Percentiles rank a stretch among this genome's conserved stretches.
These are phyloP conservation scores for Phytophthora sansomeana DNA, from an alignment of 352 stramenopile genomes.

Conservation along the genomic window DNA sequence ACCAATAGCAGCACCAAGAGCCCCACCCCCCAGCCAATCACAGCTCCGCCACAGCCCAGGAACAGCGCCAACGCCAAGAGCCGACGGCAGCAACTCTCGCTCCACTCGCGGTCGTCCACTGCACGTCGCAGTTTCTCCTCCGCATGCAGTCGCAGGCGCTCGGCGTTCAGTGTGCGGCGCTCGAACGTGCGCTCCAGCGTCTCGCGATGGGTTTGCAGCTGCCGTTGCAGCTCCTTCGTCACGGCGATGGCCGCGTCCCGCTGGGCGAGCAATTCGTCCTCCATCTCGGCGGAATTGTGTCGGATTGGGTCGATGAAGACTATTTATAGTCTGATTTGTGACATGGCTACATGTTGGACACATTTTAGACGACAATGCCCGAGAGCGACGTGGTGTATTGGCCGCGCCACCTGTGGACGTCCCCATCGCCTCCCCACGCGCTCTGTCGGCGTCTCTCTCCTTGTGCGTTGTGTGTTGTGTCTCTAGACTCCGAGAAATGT, in stretches of 20 bases:
- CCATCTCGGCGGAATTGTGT: slow-evolving; percentile 43
- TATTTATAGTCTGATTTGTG: no score
- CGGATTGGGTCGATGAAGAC: no score
- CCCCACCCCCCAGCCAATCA: slow-evolving; percentile 60
- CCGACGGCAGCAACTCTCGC: slow-evolving; percentile 51
- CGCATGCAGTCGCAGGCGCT: slow-evolving; percentile 71
- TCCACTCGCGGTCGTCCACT: slow-evolving; percentile 59
- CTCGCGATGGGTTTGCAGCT: slow-evolving; percentile 61
- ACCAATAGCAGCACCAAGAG: slow-evolving; percentile 61
- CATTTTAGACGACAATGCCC: no score
- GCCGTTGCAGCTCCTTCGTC: slow-evolving; percentile 74
- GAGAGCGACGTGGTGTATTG: slow-evolving; percentile 52
- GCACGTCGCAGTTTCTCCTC: slow-evolving; percentile 60
- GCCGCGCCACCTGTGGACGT: slow-evolving; percentile 41
- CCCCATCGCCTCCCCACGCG: slow-evolving; percentile 1
- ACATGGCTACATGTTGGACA: no score
- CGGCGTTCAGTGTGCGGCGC: slow-evolving; percentile 71
- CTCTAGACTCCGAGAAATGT: slow-evolving; percentile 13
- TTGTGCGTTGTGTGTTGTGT: slow-evolving; percentile 45
- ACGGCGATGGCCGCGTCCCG: slow-evolving; percentile 79
- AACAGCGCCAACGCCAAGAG: slow-evolving; percentile 68
- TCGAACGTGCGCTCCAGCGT: slow-evolving; percentile 65
- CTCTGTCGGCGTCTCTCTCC: slow-evolving; percentile 31
- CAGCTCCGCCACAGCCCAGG: slow-evolving; percentile 51
- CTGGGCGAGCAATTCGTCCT: slow-evolving; percentile 79